phyloP scores from a whole-genome alignment of 2,329 filamentous ascomycete species.

The Colletotrichum lindemuthianum region DNA sequence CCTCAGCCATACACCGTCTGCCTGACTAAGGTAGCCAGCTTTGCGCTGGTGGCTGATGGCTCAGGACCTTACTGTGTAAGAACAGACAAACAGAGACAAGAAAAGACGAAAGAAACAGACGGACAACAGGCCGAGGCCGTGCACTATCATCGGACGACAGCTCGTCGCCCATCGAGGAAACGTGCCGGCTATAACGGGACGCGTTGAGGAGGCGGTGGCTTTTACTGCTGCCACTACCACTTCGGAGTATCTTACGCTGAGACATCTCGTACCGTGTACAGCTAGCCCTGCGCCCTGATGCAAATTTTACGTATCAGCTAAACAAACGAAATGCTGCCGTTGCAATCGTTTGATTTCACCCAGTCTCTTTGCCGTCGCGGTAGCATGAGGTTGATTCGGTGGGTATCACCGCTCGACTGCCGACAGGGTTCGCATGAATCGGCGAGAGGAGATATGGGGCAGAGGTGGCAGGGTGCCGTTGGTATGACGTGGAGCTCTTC shows the following conservation, averaged over 20 bases:
- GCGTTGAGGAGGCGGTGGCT: constrained; percentile 19
- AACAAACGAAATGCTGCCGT: not conserved
- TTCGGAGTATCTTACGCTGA: not conserved
- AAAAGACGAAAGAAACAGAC: not conserved
- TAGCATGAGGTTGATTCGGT: not conserved
- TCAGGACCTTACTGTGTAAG: too few relatives aligned
- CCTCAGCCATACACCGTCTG: too few relatives aligned
- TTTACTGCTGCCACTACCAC: not conserved
- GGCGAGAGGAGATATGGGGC: constrained; percentile 1
- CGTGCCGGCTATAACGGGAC: constrained; percentile 11
- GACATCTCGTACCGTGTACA: too few relatives aligned
- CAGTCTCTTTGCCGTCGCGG: not conserved
- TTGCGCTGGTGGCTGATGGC: too few relatives aligned
- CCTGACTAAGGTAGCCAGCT: too few relatives aligned
- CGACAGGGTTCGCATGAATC: not conserved
- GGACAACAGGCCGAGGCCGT: constrained; percentile 5
- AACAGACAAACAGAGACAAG: too few relatives aligned
- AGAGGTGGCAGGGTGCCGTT: not conserved
- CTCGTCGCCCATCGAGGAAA: constrained; percentile 2
- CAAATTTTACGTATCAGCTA: not conserved
- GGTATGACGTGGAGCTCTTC: not conserved
- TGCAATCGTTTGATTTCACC: not conserved
- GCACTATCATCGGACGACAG: constrained; percentile 33
- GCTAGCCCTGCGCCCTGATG: not conserved
- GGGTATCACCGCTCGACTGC: not conserved